These are phyloP conservation scores for Gymnopilus junonius DNA, from an alignment of 768 basidiomycete species.

Conservation along the genomic window DNA sequence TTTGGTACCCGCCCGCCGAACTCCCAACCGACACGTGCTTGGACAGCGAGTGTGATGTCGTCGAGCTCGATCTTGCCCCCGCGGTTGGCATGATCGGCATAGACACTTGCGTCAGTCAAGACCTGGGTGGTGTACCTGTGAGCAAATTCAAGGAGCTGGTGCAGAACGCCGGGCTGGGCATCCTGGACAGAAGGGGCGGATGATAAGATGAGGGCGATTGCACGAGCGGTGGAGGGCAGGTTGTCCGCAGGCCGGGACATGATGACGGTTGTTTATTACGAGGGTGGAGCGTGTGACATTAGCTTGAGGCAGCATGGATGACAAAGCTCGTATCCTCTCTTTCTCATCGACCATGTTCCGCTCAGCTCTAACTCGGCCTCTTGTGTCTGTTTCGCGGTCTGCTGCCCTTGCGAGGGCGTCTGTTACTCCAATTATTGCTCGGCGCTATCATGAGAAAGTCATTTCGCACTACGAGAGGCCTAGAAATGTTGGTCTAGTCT, in stretches of 20 bases:
- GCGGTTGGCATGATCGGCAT: conserved; percentile 85
- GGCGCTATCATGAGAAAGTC: conserved; percentile 94
- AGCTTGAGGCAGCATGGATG: conserved; percentile 7
- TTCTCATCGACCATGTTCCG: conserved; percentile 68
- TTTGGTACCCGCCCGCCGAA: conserved; percentile 89
- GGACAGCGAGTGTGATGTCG: conserved; percentile 79
- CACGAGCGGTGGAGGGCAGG: conserved; percentile 83
- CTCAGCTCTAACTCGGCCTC: conserved; percentile 56
- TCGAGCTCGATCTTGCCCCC: conserved; percentile 83
- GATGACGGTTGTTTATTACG: conserved; percentile 12
- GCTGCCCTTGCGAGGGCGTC: conserved; percentile 37
- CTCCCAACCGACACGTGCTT: conserved; percentile 92
- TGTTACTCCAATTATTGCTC: conserved; percentile 56
- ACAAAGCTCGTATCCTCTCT: conserved; percentile 13
- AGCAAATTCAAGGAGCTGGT: conserved; percentile 87
- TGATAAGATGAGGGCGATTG: conserved; percentile 82
- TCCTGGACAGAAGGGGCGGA: conserved; percentile 86
- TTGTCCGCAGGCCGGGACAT: conserved; percentile 62
- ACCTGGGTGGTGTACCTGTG: conserved; percentile 85
- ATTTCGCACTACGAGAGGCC: conserved; percentile 98
- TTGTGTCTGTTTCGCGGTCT: conserved; percentile 52
- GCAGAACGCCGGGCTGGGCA: conserved; percentile 83
- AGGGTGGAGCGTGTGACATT: conserved; percentile 15
- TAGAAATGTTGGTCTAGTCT: conserved; percentile 77
- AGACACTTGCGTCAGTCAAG: conserved; percentile 82